phyloP scores from a whole-genome alignment of 805 yeast genomes.

The Cyberlindnera saturnus region DNA sequence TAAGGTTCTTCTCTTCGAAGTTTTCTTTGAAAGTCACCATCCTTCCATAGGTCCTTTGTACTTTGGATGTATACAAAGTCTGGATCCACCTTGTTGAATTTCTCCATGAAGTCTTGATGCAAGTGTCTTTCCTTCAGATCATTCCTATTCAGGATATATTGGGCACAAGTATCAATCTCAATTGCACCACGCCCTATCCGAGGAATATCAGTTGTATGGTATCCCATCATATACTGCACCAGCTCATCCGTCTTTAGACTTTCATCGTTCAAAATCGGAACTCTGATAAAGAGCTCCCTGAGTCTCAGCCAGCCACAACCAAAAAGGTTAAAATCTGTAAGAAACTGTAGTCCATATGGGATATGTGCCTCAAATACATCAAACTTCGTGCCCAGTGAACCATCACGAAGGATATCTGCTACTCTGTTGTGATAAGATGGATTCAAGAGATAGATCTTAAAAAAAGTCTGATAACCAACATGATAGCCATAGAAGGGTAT shows the following conservation, averaged over 20 bases:
- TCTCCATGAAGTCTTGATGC: constrained; percentile 45
- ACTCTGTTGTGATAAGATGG: constrained; percentile 55
- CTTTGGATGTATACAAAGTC: constrained; percentile 30
- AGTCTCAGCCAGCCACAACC: constrained; percentile 77
- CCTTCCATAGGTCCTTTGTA: constrained; percentile 55
- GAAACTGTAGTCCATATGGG: constrained; percentile 69
- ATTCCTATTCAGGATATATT: constrained; percentile 52
- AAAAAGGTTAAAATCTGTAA: constrained; percentile 75
- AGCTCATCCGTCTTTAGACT: constrained; percentile 27
- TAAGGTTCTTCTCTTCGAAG: constrained; percentile 30
- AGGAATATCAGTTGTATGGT: constrained; percentile 24
- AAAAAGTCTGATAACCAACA: constrained; percentile 54
- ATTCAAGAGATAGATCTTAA: constrained; percentile 62
- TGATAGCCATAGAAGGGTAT: constrained; percentile 82
- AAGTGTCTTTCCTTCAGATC: constrained; percentile 37
- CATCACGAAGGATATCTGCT: constrained; percentile 41
- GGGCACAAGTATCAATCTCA: constrained; percentile 67
- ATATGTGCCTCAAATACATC: constrained; percentile 78
- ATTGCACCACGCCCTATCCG: constrained; percentile 58
- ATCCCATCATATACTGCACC: constrained; percentile 26
- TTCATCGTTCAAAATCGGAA: constrained; percentile 41
- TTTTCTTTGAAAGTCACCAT: constrained; percentile 47
- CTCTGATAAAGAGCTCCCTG: constrained; percentile 43
- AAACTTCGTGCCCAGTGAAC: constrained; percentile 31
- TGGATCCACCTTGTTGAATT: constrained; percentile 11